These are phyloP conservation scores for Cyberlindnera mrakii DNA, from an alignment of 805 yeast species.

Conservation along the genomic window DNA sequence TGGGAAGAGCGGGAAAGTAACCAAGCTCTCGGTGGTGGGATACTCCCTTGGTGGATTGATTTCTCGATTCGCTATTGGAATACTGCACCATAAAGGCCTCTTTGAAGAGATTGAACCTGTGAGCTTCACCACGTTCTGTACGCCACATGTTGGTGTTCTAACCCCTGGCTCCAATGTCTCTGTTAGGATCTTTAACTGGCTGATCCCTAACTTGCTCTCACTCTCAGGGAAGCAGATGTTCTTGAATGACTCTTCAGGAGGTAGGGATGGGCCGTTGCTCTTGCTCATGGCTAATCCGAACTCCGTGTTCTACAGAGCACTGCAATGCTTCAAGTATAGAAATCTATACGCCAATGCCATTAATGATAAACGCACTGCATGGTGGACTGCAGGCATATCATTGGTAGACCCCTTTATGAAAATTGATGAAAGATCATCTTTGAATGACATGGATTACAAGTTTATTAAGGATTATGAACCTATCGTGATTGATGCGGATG, in stretches of 20 bases:
- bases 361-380: slow-evolving; percentile 75
- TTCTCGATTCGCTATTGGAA: slow-evolving; percentile 71
- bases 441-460: slow-evolving; percentile 32
- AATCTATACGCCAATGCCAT: slow-evolving; percentile 69
- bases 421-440: slow-evolving; percentile 38
- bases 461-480: slow-evolving; percentile 52
- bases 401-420: slow-evolving; percentile 50
- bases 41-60: slow-evolving; percentile 85
- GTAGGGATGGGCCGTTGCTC: slow-evolving; percentile 44
- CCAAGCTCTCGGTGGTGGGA: slow-evolving; percentile 70
- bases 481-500: slow-evolving; percentile 44
- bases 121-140: slow-evolving; percentile 53
- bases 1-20: slow-evolving; percentile 33
- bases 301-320: slow-evolving; percentile 54
- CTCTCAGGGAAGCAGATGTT: slow-evolving; percentile 73
- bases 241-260: slow-evolving; percentile 37
- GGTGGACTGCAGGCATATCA: slow-evolving; percentile 77
- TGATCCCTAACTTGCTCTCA: slow-evolving; percentile 64
- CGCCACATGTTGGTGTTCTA: slow-evolving; percentile 65
- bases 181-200: slow-evolving; percentile 49
- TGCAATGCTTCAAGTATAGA: slow-evolving; percentile 45
- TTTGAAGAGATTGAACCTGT: slow-evolving; percentile 53
- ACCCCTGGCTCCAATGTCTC: slow-evolving; percentile 52
- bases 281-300: slow-evolving; percentile 57
- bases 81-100: slow-evolving; percentile 46